Evolutionary conservation across 768 basidiomycete species (phyloP), one percentile per base, ranked within the genome.

Genomic region (Lactarius indigo): DNA sequence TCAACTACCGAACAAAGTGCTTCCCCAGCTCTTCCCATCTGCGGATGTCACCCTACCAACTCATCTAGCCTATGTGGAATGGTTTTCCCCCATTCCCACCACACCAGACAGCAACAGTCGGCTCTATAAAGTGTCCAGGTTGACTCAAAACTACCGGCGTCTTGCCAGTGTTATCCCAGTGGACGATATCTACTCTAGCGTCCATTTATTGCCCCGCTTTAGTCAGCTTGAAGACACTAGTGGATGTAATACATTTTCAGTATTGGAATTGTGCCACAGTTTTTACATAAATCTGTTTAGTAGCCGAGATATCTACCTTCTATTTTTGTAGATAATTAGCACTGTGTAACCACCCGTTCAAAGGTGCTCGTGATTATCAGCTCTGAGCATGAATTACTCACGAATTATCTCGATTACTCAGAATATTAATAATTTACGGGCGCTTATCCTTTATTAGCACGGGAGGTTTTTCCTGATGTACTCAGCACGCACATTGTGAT

Each of bases 31-130:
- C 3, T 58, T 58, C 57, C 57, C n/a, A 12, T 1, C 31, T 0
- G 35, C 9, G 15, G 52, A 23, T 3, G 39, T 2, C 12, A 1
- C 57, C 2, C 41, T 23, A 3, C 39, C 64, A 2, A 57, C 18
- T 3, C 41, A 52, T 10, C 64, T 59, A 28, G 64, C 64, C 17
- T 65, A 65, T 1, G 18, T 65, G 3, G 50, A 65, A 7, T 65
- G 59, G 58, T 65, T 59, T 28, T 28, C 64, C 1, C 28, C 47
- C 5, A 8, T 65, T 17, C 20, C 64, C 18, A 28, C 17, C 8
- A 6, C 8, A 2, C 64, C 57, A 3, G 50, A 64, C 17, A 1
- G 10, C 1, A 50, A 59, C 12, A 18, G 50, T 35, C 12, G 20
- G 3, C 12, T 59, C 33, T 64, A 64, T 37, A 44, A 15, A 13